Conservation (phyloP, 495 filamentous ascomycete genomes). For the Parmelia sp. region DNA sequence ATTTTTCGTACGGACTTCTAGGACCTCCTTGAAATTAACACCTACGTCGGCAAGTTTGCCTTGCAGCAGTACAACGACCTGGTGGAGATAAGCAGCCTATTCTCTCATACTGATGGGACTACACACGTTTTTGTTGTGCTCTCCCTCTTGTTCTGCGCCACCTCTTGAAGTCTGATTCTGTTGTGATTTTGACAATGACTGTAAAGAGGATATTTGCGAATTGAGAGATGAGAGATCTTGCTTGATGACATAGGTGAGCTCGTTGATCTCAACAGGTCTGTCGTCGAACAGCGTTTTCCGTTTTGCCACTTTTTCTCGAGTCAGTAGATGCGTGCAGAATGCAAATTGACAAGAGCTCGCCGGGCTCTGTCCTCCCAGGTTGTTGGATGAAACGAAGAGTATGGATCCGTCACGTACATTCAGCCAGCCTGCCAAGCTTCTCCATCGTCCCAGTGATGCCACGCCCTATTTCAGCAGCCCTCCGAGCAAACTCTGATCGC, state of each 20-base stretch:
- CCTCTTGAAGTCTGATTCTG: conserved; percentile 55
- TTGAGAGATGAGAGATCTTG: conserved; percentile 90
- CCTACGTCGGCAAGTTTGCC: conserved; percentile 91
- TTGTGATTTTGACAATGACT: conserved; percentile 63
- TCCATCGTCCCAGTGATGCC: conserved; percentile 89
- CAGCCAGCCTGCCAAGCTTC: conserved; percentile 86
- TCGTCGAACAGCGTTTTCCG: conserved; percentile 97
- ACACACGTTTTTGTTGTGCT: conserved; percentile 88
- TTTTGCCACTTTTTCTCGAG: conserved; percentile 62
- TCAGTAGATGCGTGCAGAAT: not conserved
- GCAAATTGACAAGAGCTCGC: not conserved
- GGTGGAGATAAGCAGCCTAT: conserved; percentile 24
- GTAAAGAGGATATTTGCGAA: conserved; percentile 73
- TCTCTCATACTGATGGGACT: not conserved
- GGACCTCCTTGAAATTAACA: conserved; percentile 92
- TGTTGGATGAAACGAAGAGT: too few species aligned
- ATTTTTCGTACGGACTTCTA: conserved; percentile 96
- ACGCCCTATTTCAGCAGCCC: conserved; percentile 81
- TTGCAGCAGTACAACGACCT: conserved; percentile 82
- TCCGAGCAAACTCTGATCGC: conserved; percentile 80
- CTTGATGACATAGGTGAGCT: conserved; percentile 94
- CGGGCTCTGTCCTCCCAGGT: not conserved
- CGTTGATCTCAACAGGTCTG: conserved; percentile 90
- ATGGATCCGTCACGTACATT: conserved; percentile 44
- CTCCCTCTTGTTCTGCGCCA: conserved; percentile 73